Evolutionary conservation across 257 asterid species (phyloP).

Genomic region (Solanum megistacrolobum): DNA sequence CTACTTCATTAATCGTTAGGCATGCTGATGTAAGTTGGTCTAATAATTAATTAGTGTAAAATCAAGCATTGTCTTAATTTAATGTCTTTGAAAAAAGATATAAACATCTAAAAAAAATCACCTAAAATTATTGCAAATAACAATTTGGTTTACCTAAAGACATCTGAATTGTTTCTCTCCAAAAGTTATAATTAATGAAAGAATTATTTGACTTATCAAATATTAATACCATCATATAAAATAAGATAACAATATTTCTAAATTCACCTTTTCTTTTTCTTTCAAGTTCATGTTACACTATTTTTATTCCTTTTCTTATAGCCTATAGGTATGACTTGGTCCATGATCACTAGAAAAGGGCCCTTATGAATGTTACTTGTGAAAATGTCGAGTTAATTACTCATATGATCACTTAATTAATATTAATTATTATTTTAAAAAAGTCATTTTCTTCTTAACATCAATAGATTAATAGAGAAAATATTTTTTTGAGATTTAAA

Average conservation of each 20-base stretch:
- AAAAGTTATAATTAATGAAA: background rate
- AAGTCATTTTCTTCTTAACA: too few relatives aligned
- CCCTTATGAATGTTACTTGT: background rate
- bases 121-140: background rate
- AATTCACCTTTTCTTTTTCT: background rate
- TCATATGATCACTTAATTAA: background rate
- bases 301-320: background rate
- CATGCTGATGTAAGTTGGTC: background rate
- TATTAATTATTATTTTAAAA: background rate
- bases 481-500: background rate
- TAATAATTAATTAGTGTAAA: background rate
- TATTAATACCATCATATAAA: background rate
- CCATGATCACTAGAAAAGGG: background rate
- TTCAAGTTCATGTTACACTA: constrained; percentile 1
- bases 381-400: background rate
- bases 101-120: background rate
- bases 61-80: background rate
- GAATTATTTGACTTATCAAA: background rate
- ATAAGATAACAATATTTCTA: background rate
- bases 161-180: background rate
- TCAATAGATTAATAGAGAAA: too few relatives aligned
- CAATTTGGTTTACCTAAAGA: background rate
- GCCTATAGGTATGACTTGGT: background rate
- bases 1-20: background rate
- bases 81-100: background rate